These are phyloP conservation scores for Bonia amplexicaulis DNA, from an alignment of 176 grass and related monocot species.

Conservation along the genomic window DNA sequence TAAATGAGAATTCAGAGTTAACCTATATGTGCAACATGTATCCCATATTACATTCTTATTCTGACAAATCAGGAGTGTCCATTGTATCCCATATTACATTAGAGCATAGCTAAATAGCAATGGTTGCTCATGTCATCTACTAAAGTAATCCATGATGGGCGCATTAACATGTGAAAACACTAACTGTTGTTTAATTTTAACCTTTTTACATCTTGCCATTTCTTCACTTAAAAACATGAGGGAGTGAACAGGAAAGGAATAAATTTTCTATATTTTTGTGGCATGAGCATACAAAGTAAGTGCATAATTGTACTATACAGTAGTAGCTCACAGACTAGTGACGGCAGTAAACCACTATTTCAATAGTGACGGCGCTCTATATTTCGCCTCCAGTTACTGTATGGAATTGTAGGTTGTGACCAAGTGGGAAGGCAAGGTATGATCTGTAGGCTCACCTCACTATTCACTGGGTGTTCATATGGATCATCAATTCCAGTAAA, in stretches of 20 bases:
- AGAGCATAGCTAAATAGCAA: background rate
- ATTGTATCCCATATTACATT: slow-evolving; percentile 4
- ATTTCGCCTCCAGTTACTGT: background rate
- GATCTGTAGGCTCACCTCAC: slow-evolving; percentile 61
- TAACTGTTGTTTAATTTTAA: background rate
- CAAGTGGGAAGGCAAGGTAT: background rate
- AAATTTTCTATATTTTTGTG: background rate
- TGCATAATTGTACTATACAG: background rate
- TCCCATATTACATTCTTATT: background rate
- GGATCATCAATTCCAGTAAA: slow-evolving; percentile 98
- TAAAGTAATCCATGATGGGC: background rate
- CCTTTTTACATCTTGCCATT: background rate
- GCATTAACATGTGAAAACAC: background rate
- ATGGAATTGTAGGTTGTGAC: background rate
- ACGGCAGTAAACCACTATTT: background rate
- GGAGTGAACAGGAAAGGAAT: background rate
- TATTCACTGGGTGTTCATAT: slow-evolving; percentile 69
- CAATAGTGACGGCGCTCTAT: background rate
- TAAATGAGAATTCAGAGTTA: slow-evolving; percentile 1
- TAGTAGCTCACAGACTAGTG: background rate
- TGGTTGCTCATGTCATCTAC: background rate
- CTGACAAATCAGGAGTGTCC: background rate
- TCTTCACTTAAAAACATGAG: background rate
- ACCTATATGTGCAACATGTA: background rate
- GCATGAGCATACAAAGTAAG: background rate